A percentile compares a stretch with the other conserved stretches of the same genome.
phyloP scores from a whole-genome alignment of 805 yeast genomes.

The Starmerella potacharoeniae region DNA sequence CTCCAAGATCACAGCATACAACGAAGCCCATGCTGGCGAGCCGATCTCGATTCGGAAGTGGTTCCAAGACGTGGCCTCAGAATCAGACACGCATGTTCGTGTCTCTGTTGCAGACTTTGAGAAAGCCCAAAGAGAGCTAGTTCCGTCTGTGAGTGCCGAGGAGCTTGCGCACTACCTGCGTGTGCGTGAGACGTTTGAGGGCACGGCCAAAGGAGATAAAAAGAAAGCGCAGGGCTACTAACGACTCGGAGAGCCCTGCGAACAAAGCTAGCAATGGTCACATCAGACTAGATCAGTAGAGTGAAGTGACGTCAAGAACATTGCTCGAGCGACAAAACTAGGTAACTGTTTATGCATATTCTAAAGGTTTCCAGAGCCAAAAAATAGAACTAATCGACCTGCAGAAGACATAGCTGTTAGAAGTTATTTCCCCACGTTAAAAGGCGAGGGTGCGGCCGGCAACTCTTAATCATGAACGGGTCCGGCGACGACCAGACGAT shows the following conservation, averaged over 20 bases:
- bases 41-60: slow-evolving; percentile 67
- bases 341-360: no score
- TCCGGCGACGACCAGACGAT: not conserved
- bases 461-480: slow-evolving; percentile 4
- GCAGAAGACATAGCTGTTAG: no score
- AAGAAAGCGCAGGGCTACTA: not conserved
- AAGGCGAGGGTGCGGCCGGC: not conserved
- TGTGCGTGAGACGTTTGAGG: slow-evolving; percentile 76
- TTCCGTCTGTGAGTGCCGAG: slow-evolving; percentile 78
- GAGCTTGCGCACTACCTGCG: slow-evolving; percentile 72
- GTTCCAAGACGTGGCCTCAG: slow-evolving; percentile 72
- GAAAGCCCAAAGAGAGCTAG: slow-evolving; percentile 59
- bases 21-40: slow-evolving; percentile 30
- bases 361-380: no score
- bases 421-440: no score
- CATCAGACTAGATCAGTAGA: no score
- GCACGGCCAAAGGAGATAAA: slow-evolving; percentile 25
- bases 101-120: slow-evolving; percentile 65
- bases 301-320: no score
- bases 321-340: no score
- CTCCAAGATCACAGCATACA: slow-evolving; percentile 43
- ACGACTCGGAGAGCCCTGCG: no score
- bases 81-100: slow-evolving; percentile 52
- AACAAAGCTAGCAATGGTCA: no score
- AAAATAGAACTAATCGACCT: no score